Evolutionary conservation across 345 rosid genomes (phyloP).

Genomic region (Lagerstroemia speciosa): DNA sequence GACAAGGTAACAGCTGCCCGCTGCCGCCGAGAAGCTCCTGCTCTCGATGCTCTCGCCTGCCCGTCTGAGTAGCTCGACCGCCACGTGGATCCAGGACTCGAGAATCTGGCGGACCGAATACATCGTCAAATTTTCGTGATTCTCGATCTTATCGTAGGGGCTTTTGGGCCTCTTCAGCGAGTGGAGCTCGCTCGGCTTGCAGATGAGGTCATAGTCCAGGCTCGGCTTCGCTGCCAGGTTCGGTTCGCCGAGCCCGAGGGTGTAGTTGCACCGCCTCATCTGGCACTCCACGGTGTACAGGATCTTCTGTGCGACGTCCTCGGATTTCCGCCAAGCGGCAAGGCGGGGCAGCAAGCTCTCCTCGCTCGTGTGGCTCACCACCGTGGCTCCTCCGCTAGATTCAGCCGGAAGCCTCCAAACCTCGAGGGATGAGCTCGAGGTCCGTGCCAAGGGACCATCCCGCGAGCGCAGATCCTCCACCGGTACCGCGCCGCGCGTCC

Average conservation of each 20-base stretch:
- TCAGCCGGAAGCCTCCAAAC: slow-evolving; percentile 51
- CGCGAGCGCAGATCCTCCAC: slow-evolving; percentile 30
- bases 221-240: slow-evolving; percentile 69
- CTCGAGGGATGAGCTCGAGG: slow-evolving; percentile 41
- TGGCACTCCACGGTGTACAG: slow-evolving; percentile 62
- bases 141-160: slow-evolving; percentile 34
- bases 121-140: slow-evolving; percentile 62
- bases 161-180: slow-evolving; percentile 39
- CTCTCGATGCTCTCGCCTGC: slow-evolving; percentile 33
- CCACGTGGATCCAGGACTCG: slow-evolving; percentile 67
- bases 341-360: slow-evolving; percentile 71
- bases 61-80: slow-evolving; percentile 39
- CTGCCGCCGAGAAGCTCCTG: slow-evolving; percentile 35
- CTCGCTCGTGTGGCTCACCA: slow-evolving; percentile 50
- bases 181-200: slow-evolving; percentile 55
- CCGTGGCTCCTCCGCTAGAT: slow-evolving; percentile 18
- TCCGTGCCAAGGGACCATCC: slow-evolving; percentile 38
- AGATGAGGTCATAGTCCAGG: slow-evolving; percentile 72
- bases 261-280: slow-evolving; percentile 66
- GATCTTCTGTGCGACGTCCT: slow-evolving; percentile 53
- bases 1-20: slow-evolving; percentile 45
- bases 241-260: slow-evolving; percentile 80
- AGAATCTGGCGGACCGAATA: slow-evolving; percentile 66
- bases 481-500: slow-evolving; percentile 31
- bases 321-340: slow-evolving; percentile 68